These are phyloP conservation scores for Mucor saturninus DNA, from an alignment of 371 early-diverging fungal genomes.

Conservation along the genomic window DNA sequence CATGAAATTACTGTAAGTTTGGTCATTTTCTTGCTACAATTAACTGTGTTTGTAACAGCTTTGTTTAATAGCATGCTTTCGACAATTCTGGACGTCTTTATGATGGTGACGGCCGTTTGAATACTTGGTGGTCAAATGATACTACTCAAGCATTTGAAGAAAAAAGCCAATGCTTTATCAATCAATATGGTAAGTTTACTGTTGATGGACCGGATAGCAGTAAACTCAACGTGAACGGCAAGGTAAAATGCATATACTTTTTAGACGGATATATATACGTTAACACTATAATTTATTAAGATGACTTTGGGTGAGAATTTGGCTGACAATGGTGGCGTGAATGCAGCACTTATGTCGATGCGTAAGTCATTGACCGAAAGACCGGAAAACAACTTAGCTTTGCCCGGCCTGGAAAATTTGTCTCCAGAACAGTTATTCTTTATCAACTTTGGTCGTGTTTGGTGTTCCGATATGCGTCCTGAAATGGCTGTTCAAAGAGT, in stretches of 20 bases:
- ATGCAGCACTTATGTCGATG: constrained; percentile 37
- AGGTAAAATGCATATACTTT: constrained; percentile 23
- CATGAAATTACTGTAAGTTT: constrained; percentile 64
- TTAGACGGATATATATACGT: too few species aligned
- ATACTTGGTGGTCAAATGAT: constrained; percentile 71
- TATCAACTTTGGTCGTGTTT: constrained; percentile 44
- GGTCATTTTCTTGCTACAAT: neutral
- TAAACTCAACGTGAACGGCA: constrained; percentile 51
- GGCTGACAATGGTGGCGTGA: constrained; percentile 78
- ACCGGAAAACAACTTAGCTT: constrained; percentile 2
- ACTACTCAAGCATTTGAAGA: constrained; percentile 56
- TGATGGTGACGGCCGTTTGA: constrained; percentile 47
- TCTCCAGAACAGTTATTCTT: constrained; percentile 52
- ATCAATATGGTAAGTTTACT: constrained; percentile 64
- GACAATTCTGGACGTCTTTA: constrained; percentile 61
- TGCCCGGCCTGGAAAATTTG: constrained; percentile 24
- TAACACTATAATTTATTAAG: constrained; percentile 1
- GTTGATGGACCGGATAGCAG: constrained; percentile 32
- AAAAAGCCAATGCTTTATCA: constrained; percentile 62
- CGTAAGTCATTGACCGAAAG: constrained; percentile 19
- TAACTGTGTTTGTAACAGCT: neutral
- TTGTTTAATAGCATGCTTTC: constrained; percentile 41
- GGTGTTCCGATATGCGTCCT: constrained; percentile 44
- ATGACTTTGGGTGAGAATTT: constrained; percentile 74
- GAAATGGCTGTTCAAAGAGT: constrained; percentile 31